These are phyloP conservation scores for Hypocrella siamensis DNA, from an alignment of 2,329 filamentous ascomycete genomes.

Conservation along the genomic window DNA sequence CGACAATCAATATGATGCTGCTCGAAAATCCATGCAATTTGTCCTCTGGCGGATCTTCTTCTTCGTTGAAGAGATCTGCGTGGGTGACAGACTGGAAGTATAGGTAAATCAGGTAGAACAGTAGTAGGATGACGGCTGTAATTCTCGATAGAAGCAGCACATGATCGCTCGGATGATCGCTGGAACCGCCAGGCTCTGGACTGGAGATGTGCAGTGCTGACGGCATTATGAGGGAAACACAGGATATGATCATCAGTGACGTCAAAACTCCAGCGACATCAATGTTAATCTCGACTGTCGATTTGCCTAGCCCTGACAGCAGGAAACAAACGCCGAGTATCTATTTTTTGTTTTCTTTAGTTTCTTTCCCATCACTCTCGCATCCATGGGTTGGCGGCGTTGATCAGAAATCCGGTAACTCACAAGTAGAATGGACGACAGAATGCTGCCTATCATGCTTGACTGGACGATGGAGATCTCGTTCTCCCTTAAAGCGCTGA, in stretches of 20 bases:
- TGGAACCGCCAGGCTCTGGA: background rate
- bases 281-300: conserved; percentile 6
- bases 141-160: conserved; percentile 6
- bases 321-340: conserved; percentile 6
- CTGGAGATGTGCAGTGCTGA: conserved; percentile 5
- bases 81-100: conserved; percentile 7
- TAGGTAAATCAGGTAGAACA: conserved; percentile 6
- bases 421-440: conserved; percentile 4
- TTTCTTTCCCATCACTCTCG: background rate
- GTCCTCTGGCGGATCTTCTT: conserved; percentile 3
- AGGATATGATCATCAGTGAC: conserved; percentile 7
- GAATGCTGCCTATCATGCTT: conserved; percentile 7
- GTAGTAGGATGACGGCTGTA: conserved; percentile 4
- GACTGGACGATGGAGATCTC: conserved; percentile 6
- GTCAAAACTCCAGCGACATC: conserved; percentile 5
- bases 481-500: conserved; percentile 3
- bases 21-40: conserved; percentile 6
- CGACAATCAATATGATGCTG: conserved; percentile 6
- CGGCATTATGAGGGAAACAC: conserved; percentile 6
- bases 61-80: conserved; percentile 5
- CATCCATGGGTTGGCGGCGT: background rate
- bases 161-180: conserved; percentile 1
- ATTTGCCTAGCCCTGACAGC: conserved; percentile 5
- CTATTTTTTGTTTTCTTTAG: background rate
- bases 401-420: background rate